These are phyloP conservation scores for Fusarium armeniacum DNA, from an alignment of 2,329 filamentous ascomycete species.

Conservation along the genomic window DNA sequence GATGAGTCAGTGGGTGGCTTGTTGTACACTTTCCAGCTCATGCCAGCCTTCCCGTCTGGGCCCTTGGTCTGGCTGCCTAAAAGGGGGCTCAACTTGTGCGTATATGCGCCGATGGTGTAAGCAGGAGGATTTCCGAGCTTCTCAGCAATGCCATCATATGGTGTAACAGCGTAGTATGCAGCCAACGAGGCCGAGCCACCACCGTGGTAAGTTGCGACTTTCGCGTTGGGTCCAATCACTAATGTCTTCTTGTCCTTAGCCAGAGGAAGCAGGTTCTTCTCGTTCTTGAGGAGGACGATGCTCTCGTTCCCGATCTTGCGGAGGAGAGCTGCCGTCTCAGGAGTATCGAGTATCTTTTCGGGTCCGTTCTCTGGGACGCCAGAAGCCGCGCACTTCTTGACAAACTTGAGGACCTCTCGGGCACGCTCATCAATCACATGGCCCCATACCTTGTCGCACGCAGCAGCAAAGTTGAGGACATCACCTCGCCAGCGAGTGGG, in stretches of 20 bases:
- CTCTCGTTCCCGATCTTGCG: constrained; percentile 76
- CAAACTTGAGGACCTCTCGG: constrained; percentile 69
- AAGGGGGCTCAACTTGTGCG: constrained; percentile 73
- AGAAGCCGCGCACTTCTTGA: constrained; percentile 68
- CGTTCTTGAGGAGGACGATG: constrained; percentile 81
- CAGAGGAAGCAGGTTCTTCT: constrained; percentile 73
- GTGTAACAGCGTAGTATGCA: constrained; percentile 78
- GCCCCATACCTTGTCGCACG: constrained; percentile 68
- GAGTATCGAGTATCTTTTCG: constrained; percentile 69
- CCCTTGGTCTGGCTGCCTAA: constrained; percentile 67
- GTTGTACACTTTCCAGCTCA: constrained; percentile 74
- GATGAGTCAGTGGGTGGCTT: constrained; percentile 64
- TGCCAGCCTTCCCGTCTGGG: constrained; percentile 66
- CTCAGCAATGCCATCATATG: constrained; percentile 76
- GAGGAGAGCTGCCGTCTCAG: constrained; percentile 73
- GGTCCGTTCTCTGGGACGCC: constrained; percentile 68
- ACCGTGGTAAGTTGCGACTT: constrained; percentile 70
- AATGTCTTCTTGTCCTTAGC: constrained; percentile 72
- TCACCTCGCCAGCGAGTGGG: constrained; percentile 66
- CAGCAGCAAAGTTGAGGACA: constrained; percentile 65
- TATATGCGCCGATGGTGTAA: constrained; percentile 74
- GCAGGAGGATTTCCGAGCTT: constrained; percentile 61
- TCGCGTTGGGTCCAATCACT: constrained; percentile 70
- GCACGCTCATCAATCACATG: constrained; percentile 71
- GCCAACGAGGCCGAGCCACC: constrained; percentile 74